These are phyloP conservation scores for Pyrus pyrifolia DNA, from an alignment of 306 rosid species.

Conservation along the genomic window DNA sequence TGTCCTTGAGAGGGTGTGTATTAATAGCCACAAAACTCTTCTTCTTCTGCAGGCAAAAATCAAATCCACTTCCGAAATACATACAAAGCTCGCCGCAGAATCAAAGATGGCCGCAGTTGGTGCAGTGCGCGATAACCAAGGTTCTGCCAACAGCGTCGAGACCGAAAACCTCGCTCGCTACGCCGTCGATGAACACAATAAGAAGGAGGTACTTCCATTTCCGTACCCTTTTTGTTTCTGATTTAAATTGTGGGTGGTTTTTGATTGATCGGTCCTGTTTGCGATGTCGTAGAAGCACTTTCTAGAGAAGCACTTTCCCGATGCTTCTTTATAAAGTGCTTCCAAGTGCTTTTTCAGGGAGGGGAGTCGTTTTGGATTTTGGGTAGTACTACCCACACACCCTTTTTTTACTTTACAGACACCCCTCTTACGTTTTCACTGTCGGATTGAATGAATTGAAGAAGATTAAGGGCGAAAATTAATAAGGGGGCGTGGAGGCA, in stretches of 20 bases:
- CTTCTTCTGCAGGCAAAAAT: background rate
- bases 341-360: background rate
- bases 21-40: background rate
- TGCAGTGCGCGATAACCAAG: background rate
- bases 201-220: conserved; percentile 41
- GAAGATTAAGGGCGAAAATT: no score
- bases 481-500: no score
- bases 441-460: no score
- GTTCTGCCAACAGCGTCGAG: conserved; percentile 25
- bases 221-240: background rate
- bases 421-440: accelerated
- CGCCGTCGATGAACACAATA: conserved; percentile 78
- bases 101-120: conserved; percentile 22
- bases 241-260: background rate
- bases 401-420: no score
- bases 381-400: no score
- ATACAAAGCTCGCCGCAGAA: background rate
- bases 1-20: background rate
- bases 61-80: background rate
- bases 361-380: no score
- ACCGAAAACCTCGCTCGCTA: conserved; percentile 60
- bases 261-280: background rate
- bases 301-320: background rate
- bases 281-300: background rate
- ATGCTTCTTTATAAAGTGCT: background rate